These are phyloP conservation scores for Coemansia sp. DNA, from an alignment of 192 early-diverging fungal species.

Conservation along the genomic window DNA sequence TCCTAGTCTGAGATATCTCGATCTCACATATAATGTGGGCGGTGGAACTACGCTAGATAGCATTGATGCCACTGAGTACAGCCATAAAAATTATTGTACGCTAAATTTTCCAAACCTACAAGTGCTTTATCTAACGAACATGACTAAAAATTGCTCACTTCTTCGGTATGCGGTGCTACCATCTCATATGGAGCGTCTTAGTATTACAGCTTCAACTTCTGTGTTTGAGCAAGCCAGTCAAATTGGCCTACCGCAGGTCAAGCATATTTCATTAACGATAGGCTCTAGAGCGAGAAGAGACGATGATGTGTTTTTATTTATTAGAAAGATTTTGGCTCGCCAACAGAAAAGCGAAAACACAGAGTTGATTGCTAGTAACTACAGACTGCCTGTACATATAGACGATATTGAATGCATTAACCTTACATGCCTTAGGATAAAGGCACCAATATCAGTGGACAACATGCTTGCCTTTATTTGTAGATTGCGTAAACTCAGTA, in stretches of 20 bases:
- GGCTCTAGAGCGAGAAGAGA: neutral
- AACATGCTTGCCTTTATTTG: neutral
- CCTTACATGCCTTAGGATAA: neutral
- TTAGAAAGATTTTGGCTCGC: neutral
- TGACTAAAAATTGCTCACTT: neutral
- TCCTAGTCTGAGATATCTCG: neutral
- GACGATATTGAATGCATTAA: neutral
- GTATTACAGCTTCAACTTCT: neutral
- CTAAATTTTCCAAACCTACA: neutral
- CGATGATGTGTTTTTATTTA: neutral
- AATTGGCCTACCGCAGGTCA: neutral
- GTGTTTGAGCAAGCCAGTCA: neutral
- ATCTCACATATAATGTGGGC: neutral
- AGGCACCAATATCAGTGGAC: neutral
- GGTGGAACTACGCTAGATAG: neutral
- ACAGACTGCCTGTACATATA: neutral
- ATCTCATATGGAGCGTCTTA: neutral
- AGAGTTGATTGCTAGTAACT: neutral
- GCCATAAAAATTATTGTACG: neutral
- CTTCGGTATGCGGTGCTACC: neutral
- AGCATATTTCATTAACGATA: neutral
- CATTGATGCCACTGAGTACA: neutral
- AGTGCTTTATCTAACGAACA: neutral
- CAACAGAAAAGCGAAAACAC: neutral
- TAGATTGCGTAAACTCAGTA: neutral